Percentiles rank a stretch among this genome's conserved stretches.
phyloP scores from a whole-genome alignment of 2,329 filamentous ascomycete species.

The Trichoderma sp. region DNA sequence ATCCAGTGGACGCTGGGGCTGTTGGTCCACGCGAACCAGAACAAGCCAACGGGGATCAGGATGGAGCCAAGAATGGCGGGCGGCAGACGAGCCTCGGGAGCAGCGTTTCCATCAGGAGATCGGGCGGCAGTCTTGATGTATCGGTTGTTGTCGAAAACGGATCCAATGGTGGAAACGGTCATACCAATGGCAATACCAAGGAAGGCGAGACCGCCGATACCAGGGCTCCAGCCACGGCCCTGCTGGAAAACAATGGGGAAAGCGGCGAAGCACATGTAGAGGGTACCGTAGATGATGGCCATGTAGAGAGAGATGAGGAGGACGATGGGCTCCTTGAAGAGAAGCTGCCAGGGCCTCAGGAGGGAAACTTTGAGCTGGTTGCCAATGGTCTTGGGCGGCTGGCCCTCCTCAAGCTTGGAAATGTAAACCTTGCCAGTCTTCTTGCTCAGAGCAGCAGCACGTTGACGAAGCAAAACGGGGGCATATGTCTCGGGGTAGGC shows the following conservation, averaged over 20 bases:
- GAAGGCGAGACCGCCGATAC: slow-evolving; percentile 62
- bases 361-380: slow-evolving; percentile 58
- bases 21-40: slow-evolving; percentile 69
- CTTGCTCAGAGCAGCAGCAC: slow-evolving; percentile 52
- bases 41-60: slow-evolving; percentile 59
- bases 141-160: slow-evolving; percentile 54
- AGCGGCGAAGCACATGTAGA: slow-evolving; percentile 57
- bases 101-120: slow-evolving; percentile 55
- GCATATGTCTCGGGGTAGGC: slow-evolving; percentile 62
- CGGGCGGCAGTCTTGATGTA: slow-evolving; percentile 49
- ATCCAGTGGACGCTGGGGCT: slow-evolving; percentile 57
- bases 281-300: slow-evolving; percentile 57
- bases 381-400: slow-evolving; percentile 44
- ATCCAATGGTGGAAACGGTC: slow-evolving; percentile 55
- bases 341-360: slow-evolving; percentile 63
- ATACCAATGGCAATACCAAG: slow-evolving; percentile 66
- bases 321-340: slow-evolving; percentile 68
- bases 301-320: slow-evolving; percentile 64
- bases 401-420: slow-evolving; percentile 48
- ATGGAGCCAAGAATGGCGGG: slow-evolving; percentile 61
- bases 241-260: slow-evolving; percentile 65
- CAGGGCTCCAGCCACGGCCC: slow-evolving; percentile 57
- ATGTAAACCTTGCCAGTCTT: slow-evolving; percentile 58
- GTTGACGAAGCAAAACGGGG: slow-evolving; percentile 55
- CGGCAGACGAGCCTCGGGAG: slow-evolving; percentile 64